phyloP scores from a whole-genome alignment of 352 stramenopile species.

The Phytophthora kernoviae region DNA sequence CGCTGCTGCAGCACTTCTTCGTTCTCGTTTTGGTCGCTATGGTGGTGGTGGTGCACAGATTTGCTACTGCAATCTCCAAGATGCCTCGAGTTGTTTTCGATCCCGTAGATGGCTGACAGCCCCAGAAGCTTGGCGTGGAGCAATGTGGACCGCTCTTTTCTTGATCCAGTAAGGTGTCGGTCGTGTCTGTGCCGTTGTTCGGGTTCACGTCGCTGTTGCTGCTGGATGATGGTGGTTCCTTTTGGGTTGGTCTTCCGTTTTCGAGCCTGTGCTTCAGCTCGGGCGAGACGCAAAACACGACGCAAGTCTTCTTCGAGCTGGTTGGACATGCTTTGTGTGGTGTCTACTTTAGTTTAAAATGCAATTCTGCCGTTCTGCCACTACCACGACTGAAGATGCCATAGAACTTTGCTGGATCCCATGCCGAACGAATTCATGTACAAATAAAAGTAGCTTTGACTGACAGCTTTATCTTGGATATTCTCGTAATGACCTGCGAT shows the following conservation, averaged over 20 bases:
- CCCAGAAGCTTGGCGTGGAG: constrained; percentile 36
- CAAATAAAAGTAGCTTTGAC: too few relatives aligned
- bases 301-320: constrained; percentile 63
- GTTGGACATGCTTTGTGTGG: constrained; percentile 23
- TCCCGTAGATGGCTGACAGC: constrained; percentile 38
- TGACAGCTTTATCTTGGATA: too few relatives aligned
- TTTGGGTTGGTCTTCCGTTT: constrained; percentile 11
- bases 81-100: constrained; percentile 28
- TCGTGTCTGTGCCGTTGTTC: constrained; percentile 40
- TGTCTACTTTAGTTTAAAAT: background rate
- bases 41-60: constrained; percentile 13
- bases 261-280: constrained; percentile 24
- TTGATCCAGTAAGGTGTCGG: constrained; percentile 11
- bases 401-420: too few relatives aligned
- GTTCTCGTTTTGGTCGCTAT: constrained; percentile 14
- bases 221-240: background rate
- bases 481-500: too few relatives aligned
- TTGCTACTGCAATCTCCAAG: constrained; percentile 31
- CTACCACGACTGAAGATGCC: too few relatives aligned
- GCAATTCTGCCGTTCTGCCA: constrained; percentile 4
- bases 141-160: constrained; percentile 23
- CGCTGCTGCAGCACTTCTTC: constrained; percentile 33
- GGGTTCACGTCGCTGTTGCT: constrained; percentile 2
- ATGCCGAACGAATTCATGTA: too few relatives aligned
- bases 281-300: constrained; percentile 56